Evolutionary conservation across 306 rosid species (phyloP), one percentile per base, ranked within the genome.

Genomic region (Pyrus communis): DNA sequence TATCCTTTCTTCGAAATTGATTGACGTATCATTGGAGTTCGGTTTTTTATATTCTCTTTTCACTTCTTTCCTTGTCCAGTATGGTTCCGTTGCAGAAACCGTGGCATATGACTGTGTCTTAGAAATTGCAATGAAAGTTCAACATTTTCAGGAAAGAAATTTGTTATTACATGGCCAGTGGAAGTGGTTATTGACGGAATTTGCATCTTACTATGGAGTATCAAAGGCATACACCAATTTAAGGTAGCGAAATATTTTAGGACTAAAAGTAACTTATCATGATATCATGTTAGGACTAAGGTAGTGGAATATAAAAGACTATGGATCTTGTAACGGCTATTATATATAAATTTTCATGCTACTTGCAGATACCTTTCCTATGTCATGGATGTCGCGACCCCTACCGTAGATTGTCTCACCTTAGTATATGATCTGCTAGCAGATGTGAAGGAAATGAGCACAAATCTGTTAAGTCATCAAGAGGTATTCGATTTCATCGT

Each of bases 351-450:
- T 30, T 55, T 21, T 5, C 43, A 1, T 77, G 15, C 25, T 22
- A 40, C 64, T 72, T 60, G 9, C 75, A 84, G 85, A 61, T 79
- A 78, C 74, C 85, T 84, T 78, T 46, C 85, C 43, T 59, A 78
- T 45, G 23, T 84, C 23, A 81, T 84, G 88, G 85, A 84, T 64
- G 83, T 84, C n/a, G 85, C 88, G 51, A 84, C 88, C 28, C 88
- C 88, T 7, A 84, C 85, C 4, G 65, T 58, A 21, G 75, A 81
- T 60, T 84, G 85, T 68, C 83, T 84, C 33, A 70, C 69, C 45
- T 7, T 78, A 18, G 76, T 81, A 66, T 59, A 77, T 46, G 81
- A 84, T 40, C 30, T 84, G 76, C 65, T 84, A 42, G 75, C 75
- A 3, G 69, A 74, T 52, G 73, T 78, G 59, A 78, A 84, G 33